These are phyloP conservation scores for Kluyveromyces wickerhamii DNA, from an alignment of 805 yeast species.

Conservation along the genomic window DNA sequence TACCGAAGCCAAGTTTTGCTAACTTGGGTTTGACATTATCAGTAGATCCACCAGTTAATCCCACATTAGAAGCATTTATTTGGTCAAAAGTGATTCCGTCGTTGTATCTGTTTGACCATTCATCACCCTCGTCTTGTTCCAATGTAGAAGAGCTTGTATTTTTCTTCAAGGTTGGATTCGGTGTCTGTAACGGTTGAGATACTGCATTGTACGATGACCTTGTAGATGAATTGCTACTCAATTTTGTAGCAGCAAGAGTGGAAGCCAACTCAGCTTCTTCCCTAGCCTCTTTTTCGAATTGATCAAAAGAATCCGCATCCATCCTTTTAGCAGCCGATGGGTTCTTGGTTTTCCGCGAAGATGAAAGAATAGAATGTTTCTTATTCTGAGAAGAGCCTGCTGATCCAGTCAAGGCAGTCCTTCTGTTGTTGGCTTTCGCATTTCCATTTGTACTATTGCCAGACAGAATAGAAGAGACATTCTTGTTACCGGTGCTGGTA, in stretches of 20 bases:
- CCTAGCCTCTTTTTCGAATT: conserved; percentile 70
- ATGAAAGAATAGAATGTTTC: conserved; percentile 41
- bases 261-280: conserved; percentile 56
- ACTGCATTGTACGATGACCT: conserved; percentile 16
- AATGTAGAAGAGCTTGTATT: conserved; percentile 14
- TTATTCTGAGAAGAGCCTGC: conserved; percentile 24
- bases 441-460: conserved; percentile 25
- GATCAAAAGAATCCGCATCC: conserved; percentile 42
- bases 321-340: conserved; percentile 55
- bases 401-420: conserved; percentile 9
- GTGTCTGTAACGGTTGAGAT: conserved; percentile 4
- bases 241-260: conserved; percentile 7
- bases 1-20: conserved; percentile 85
- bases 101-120: conserved; percentile 10
- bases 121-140: conserved; percentile 8
- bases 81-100: conserved; percentile 11
- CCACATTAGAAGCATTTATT: conserved; percentile 16
- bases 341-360: conserved; percentile 37
- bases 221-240: conserved; percentile 11
- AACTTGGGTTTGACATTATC: conserved; percentile 56
- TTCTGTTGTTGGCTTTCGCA: conserved; percentile 18
- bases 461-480: conserved; percentile 17
- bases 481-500: conserved; percentile 15
- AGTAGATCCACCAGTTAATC: conserved; percentile 19
- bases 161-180: conserved; percentile 12